Evolutionary conservation across 495 filamentous ascomycete species (phyloP), one percentile per base, ranked within the genome.

Genomic region (Tuber borchii): DNA sequence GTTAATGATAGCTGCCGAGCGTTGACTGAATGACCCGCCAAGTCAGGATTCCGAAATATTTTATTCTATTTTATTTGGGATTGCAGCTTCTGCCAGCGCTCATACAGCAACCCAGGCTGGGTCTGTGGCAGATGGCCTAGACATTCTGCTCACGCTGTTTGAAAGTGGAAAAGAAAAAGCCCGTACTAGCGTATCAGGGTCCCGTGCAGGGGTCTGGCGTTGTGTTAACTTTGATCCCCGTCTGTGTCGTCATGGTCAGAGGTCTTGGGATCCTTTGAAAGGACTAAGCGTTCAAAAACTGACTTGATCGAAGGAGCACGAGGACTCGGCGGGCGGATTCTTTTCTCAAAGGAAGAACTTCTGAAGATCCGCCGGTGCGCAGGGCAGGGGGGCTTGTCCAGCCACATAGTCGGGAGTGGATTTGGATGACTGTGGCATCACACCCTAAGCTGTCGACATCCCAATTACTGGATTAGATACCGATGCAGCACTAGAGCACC

Each of bases 241-340:
- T 78, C 61, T 34, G 77, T 79, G 78, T 79, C 78, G 78, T 79
- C 78, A 79, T 79, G 73, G 70, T 79, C 76, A 79, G 76, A 73
- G 76, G 78, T 79, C 69, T 61, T 37, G 61, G 72, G 78, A 70
- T 73, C 73, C 78, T 77, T 75, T 70, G 68, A 79, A 73, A 75
- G 46, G 73, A 70, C 44, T 37, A 79, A 78, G 77, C 77, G 72
- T 78, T 48, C 51, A 79, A 75, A 65, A 79, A 73, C 76, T 73
- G 76, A 72, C 71, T 78, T 79, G 77, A 75, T 72, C 74, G 76
- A 73, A 76, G n/a, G 71, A 78, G 70, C 56, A 70, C 61, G n/a
- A 78, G 74, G 77, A 77, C 69, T 56, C 26, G 78, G 77, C 72
- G 77, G 72, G 78, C 73, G 78, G 73, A 73, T 70, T 71, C 69